Conservation (phyloP, 1,284 basidiomycete species). For the Cutaneotrichosporon mucoides region DNA sequence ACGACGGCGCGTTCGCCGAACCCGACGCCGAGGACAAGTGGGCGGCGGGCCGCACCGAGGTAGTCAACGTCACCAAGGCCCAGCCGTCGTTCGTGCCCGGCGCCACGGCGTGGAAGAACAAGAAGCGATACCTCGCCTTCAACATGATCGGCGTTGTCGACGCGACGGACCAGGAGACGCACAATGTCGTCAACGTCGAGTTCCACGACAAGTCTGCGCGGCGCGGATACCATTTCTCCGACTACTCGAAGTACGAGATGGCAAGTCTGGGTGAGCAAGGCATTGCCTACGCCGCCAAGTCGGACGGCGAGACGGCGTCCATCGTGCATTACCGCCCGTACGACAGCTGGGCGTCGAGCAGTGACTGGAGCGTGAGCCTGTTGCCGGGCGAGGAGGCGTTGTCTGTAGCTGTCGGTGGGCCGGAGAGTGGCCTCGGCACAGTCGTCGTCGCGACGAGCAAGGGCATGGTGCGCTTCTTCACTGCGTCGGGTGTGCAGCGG, state of each 20-base stretch:
- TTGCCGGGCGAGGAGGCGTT: conserved; percentile 64
- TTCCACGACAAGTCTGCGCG: conserved; percentile 84
- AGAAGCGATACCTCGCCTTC: conserved; percentile 86
- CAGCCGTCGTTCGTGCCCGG: conserved; percentile 89
- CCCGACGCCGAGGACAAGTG: conserved; percentile 55
- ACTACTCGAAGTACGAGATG: conserved; percentile 74
- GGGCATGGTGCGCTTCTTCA: conserved; percentile 85
- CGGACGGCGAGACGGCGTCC: conserved; percentile 59
- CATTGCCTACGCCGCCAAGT: conserved; percentile 70
- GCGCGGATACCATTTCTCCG: conserved; percentile 83
- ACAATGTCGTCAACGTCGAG: conserved; percentile 88
- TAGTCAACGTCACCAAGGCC: conserved; percentile 81
- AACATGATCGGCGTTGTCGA: conserved; percentile 92
- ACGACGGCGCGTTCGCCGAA: conserved; percentile 61
- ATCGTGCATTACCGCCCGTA: conserved; percentile 80
- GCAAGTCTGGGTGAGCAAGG: conserved; percentile 87
- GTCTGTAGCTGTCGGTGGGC: conserved; percentile 74
- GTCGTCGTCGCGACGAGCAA: conserved; percentile 82
- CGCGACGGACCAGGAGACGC: conserved; percentile 84
- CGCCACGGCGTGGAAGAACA: conserved; percentile 77
- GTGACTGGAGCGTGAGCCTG: conserved; percentile 79
- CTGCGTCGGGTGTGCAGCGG: conserved; percentile 82
- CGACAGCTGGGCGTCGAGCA: conserved; percentile 66
- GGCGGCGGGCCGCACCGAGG: conserved; percentile 42
- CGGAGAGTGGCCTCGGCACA: conserved; percentile 47